These are phyloP conservation scores for Chlamydomonas sphaeroides DNA, from an alignment of 139 green algal genomes.

Conservation along the genomic window DNA sequence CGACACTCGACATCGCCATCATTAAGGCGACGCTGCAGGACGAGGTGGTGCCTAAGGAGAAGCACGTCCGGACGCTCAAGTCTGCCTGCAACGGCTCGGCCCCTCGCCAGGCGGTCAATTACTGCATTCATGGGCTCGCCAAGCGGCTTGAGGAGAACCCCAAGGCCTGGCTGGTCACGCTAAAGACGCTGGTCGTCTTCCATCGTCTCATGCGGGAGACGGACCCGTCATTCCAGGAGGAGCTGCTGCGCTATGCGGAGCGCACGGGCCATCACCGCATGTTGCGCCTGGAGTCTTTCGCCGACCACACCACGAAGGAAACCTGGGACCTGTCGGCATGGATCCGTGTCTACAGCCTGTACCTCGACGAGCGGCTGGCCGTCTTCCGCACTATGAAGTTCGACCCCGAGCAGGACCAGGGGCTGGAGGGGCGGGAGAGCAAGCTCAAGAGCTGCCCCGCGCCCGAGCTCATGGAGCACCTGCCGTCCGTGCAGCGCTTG, in stretches of 20 bases:
- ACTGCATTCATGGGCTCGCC: constrained; percentile 59
- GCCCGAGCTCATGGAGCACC: constrained; percentile 78
- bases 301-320: constrained; percentile 67
- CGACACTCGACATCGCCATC: constrained; percentile 86
- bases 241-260: constrained; percentile 68
- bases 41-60: constrained; percentile 93
- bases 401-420: constrained; percentile 58
- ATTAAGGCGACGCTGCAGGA: constrained; percentile 91
- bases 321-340: constrained; percentile 90
- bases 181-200: constrained; percentile 89
- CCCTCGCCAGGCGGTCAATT: constrained; percentile 50
- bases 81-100: constrained; percentile 38
- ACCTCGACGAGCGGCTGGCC: constrained; percentile 89
- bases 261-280: constrained; percentile 61
- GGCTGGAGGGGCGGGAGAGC: constrained; percentile 24
- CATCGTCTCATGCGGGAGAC: constrained; percentile 88
- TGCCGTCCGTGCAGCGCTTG: constrained; percentile 66
- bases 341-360: constrained; percentile 90
- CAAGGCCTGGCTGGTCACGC: constrained; percentile 63
- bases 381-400: constrained; percentile 68
- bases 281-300: constrained; percentile 77
- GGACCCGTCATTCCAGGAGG: constrained; percentile 75
- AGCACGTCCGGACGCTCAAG: constrained; percentile 87
- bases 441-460: constrained; percentile 60
- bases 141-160: constrained; percentile 57